Percentiles rank a stretch among this genome's conserved stretches.
These are phyloP conservation scores for Pichia manshurica DNA, from an alignment of 805 yeast genomes.

Conservation along the genomic window DNA sequence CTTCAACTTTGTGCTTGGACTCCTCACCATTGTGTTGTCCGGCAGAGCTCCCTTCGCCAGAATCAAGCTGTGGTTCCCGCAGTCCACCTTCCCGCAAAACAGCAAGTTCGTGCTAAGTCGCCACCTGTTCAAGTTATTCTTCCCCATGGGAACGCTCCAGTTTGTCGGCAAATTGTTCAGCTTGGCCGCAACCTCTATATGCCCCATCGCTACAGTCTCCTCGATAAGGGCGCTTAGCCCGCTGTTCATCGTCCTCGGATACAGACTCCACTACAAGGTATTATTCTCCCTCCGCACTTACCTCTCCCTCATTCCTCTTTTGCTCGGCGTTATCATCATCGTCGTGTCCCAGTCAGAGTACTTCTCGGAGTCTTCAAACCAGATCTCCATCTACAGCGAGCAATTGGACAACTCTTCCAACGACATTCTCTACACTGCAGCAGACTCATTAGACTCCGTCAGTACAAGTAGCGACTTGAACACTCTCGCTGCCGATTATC, in stretches of 20 bases:
- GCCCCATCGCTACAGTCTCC: conserved; percentile 65
- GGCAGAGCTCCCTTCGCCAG: conserved; percentile 6
- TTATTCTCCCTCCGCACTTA: conserved; percentile 46
- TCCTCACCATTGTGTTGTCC: conserved; percentile 10
- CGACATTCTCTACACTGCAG: background rate
- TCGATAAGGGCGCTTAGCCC: conserved; percentile 68
- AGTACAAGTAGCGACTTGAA: too few species aligned
- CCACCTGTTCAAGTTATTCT: conserved; percentile 41
- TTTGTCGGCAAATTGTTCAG: conserved; percentile 59
- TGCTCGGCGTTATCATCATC: conserved; percentile 47
- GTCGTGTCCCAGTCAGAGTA: conserved; percentile 30
- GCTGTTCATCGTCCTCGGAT: conserved; percentile 50
- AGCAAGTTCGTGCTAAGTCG: conserved; percentile 27
- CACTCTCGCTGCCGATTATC: too few species aligned
- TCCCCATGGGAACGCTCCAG: conserved; percentile 64
- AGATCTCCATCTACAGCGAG: conserved; percentile 6
- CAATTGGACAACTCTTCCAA: conserved; percentile 2
- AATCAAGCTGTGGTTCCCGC: conserved; percentile 37
- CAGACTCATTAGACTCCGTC: background rate
- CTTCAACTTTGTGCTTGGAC: conserved; percentile 37
- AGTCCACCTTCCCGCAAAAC: conserved; percentile 45
- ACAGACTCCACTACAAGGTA: conserved; percentile 46
- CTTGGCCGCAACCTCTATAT: conserved; percentile 57
- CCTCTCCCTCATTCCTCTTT: conserved; percentile 45
- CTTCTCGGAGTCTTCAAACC: background rate